A percentile compares a stretch with the other conserved stretches of the same genome.
These are phyloP conservation scores for Rhynchosporium graminicola DNA, from an alignment of 2,329 filamentous ascomycete genomes.

Conservation along the genomic window DNA sequence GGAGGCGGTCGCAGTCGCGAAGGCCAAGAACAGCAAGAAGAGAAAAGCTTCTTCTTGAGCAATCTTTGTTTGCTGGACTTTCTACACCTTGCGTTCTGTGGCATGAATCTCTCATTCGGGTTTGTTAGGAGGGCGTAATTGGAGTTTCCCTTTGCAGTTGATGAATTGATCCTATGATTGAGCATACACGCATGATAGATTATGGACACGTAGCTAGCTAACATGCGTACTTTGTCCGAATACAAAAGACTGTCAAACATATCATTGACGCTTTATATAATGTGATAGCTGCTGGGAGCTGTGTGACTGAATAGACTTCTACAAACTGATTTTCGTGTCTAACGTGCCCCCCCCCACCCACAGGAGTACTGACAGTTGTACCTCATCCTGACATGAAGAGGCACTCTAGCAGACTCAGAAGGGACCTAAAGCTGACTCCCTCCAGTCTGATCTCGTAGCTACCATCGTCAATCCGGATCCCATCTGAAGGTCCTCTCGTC, in stretches of 20 bases:
- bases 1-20: conserved; percentile 12
- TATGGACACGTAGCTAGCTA: neutral
- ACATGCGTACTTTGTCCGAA: conserved; percentile 2
- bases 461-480: no score
- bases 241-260: neutral
- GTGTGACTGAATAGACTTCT: neutral
- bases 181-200: neutral
- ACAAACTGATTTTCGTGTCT: neutral
- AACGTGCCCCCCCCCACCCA: no score
- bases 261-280: neutral
- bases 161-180: neutral
- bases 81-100: neutral
- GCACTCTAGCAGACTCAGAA: neutral
- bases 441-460: no score
- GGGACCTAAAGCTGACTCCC: no score
- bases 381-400: no score
- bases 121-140: neutral
- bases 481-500: no score
- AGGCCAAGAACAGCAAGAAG: conserved; percentile 40
- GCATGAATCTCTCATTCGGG: neutral
- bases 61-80: neutral
- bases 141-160: conserved; percentile 6
- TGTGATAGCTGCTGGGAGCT: neutral
- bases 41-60: conserved; percentile 25
- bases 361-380: no score